Evolutionary conservation across 768 basidiomycete genomes (phyloP).

Genomic region (Termitomyces heimii): DNA sequence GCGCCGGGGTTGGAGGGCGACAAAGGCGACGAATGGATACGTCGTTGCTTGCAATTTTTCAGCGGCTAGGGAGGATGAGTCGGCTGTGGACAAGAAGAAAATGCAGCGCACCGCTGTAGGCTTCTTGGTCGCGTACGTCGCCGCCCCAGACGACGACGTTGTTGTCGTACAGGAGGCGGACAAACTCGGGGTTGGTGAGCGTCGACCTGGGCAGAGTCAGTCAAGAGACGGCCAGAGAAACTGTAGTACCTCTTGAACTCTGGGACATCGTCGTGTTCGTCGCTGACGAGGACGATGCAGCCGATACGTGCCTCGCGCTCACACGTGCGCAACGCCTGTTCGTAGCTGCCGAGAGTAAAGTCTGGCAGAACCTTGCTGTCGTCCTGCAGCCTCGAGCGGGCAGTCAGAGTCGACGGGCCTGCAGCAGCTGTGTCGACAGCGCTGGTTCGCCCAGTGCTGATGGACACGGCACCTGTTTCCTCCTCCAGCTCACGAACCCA

Average conservation of each 20-base stretch:
- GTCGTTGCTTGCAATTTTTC: slow-evolving; percentile 84
- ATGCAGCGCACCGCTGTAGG: slow-evolving; percentile 54
- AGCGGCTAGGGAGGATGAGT: slow-evolving; percentile 17
- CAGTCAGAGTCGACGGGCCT: slow-evolving; percentile 41
- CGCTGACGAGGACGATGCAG: slow-evolving; percentile 78
- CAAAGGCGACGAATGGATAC: slow-evolving; percentile 89
- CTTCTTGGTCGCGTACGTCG: slow-evolving; percentile 77
- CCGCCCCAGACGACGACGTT: slow-evolving; percentile 88
- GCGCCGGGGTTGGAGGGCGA: slow-evolving; percentile 77
- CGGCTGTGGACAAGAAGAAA: slow-evolving; percentile 65
- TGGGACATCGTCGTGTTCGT: slow-evolving; percentile 85
- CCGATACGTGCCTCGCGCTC: slow-evolving; percentile 70
- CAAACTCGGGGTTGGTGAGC: slow-evolving; percentile 66
- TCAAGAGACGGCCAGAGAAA: neutral
- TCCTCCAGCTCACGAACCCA: slow-evolving; percentile 83
- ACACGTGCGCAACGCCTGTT: slow-evolving; percentile 65
- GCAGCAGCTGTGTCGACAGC: slow-evolving; percentile 24
- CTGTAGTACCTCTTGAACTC: slow-evolving; percentile 73
- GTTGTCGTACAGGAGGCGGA: slow-evolving; percentile 65
- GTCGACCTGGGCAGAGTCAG: slow-evolving; percentile 45
- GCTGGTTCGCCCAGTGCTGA: slow-evolving; percentile 35
- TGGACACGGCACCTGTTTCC: slow-evolving; percentile 70
- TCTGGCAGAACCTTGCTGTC: slow-evolving; percentile 62
- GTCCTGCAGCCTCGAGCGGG: slow-evolving; percentile 26
- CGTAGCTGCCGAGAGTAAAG: slow-evolving; percentile 78